Percentiles rank a stretch among this genome's conserved stretches.
These are phyloP conservation scores for Cicer pinnatifidum DNA, from an alignment of 306 rosid species.

Conservation along the genomic window DNA sequence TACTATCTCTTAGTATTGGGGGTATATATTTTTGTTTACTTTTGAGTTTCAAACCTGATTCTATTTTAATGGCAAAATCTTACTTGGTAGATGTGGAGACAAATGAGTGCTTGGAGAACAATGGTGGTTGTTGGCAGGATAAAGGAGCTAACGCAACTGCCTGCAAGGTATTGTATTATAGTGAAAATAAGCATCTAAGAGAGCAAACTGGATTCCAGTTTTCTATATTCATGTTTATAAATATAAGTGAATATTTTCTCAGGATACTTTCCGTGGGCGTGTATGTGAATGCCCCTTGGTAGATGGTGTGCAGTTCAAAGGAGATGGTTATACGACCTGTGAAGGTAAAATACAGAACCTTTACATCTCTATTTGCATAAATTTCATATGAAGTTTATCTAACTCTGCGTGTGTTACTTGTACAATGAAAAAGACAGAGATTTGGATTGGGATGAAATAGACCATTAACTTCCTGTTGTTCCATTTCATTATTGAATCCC, in stretches of 20 bases:
- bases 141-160: slow-evolving; percentile 86
- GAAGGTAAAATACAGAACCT: slow-evolving; percentile 59
- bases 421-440: slow-evolving; percentile 13
- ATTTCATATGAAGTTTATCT: background rate
- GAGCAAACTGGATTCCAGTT: slow-evolving; percentile 28
- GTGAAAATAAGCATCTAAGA: slow-evolving; percentile 34
- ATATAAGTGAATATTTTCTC: slow-evolving; percentile 41
- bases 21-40: slow-evolving; percentile 5
- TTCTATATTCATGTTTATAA: slow-evolving; percentile 20
- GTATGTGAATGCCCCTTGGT: slow-evolving; percentile 94
- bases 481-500: background rate
- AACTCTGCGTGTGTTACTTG: slow-evolving; percentile 24
- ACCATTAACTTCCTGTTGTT: background rate
- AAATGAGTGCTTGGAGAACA: slow-evolving; percentile 88
- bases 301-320: slow-evolving; percentile 98
- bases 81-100: slow-evolving; percentile 85
- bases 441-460: background rate
- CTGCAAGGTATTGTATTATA: slow-evolving; percentile 75
- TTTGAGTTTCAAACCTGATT: slow-evolving; percentile 37
- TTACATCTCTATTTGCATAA: slow-evolving; percentile 24
- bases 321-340: slow-evolving; percentile 93
- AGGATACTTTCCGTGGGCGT: slow-evolving; percentile 99
- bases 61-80: slow-evolving; percentile 22
- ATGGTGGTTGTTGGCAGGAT: slow-evolving; percentile 97
- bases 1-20: slow-evolving; percentile 23